phyloP scores from a whole-genome alignment of 2,329 filamentous ascomycete species.

The Hypomyces perniciosus region DNA sequence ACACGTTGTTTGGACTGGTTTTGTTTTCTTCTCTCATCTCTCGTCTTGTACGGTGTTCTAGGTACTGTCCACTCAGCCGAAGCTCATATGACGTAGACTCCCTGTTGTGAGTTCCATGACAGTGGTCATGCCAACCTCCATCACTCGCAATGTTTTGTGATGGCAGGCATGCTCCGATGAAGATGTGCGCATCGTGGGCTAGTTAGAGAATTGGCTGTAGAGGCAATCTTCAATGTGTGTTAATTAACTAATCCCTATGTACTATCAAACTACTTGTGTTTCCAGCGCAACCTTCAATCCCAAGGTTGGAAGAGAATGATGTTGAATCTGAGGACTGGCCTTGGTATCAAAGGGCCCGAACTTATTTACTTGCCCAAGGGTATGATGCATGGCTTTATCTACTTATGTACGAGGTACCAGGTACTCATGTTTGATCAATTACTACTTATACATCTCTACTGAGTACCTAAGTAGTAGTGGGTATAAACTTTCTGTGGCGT shows the following conservation, averaged over 20 bases:
- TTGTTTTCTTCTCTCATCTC: slow-evolving; percentile 2
- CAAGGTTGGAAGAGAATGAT: no score
- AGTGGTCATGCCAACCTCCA: neutral
- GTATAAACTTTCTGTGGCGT: no score
- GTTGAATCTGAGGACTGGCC: no score
- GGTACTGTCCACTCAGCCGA: slow-evolving; percentile 5
- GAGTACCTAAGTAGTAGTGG: no score
- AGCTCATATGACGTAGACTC: slow-evolving; percentile 4
- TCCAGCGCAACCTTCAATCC: no score
- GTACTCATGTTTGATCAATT: no score
- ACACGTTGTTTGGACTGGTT: neutral
- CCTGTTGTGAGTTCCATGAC: neutral
- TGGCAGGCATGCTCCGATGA: neutral
- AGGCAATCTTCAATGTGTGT: neutral
- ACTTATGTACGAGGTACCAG: no score
- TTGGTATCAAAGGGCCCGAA: no score
- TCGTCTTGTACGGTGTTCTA: slow-evolving; percentile 4
- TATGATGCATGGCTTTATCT: no score
- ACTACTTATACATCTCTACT: no score
- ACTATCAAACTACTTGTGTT: neutral
- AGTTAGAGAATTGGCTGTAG: neutral
- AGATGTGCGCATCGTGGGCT: neutral
- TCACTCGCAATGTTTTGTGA: neutral
- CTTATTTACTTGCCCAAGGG: no score
- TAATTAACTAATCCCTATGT: neutral